Evolutionary conservation across 805 yeast genomes (phyloP).

Genomic region (Nakazawaea pomicola): DNA sequence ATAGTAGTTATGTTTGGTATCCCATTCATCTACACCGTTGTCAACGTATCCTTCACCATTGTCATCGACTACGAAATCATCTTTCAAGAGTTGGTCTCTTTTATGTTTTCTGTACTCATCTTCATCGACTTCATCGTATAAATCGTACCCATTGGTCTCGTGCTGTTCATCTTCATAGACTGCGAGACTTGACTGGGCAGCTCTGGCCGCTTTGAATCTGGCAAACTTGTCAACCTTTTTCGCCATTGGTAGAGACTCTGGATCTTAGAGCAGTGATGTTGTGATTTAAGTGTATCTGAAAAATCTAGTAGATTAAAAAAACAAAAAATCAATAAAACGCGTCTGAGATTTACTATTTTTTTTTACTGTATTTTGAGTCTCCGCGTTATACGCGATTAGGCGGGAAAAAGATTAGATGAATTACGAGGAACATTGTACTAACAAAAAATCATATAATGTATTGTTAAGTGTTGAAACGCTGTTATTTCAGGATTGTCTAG

Average conservation of each 20-base stretch:
- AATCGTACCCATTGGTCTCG: conserved; percentile 46
- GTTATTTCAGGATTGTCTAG: too few species aligned
- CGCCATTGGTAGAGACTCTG: conserved; percentile 23
- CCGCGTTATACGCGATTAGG: too few species aligned
- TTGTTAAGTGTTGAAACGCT: too few species aligned
- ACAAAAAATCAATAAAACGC: background rate
- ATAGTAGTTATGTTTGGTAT: conserved; percentile 43
- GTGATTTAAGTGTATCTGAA: background rate
- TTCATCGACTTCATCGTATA: conserved; percentile 89
- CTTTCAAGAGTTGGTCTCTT: conserved; percentile 75
- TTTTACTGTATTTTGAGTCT: too few species aligned
- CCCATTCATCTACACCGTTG: conserved; percentile 91
- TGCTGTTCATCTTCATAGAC: conserved; percentile 29
- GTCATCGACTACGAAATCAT: conserved; percentile 93
- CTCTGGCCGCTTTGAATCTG: conserved; percentile 59
- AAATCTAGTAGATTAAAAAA: background rate
- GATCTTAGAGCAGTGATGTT: background rate
- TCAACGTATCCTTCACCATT: conserved; percentile 93
- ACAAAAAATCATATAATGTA: too few species aligned
- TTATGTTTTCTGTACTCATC: conserved; percentile 69
- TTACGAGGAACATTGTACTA: too few species aligned
- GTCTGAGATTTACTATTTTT: too few species aligned
- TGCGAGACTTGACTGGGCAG: conserved; percentile 45
- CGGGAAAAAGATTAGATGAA: too few species aligned
- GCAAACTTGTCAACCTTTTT: conserved; percentile 46